Conservation (phyloP, 129 eudicot genomes). For the Flaveria robusta region DNA sequence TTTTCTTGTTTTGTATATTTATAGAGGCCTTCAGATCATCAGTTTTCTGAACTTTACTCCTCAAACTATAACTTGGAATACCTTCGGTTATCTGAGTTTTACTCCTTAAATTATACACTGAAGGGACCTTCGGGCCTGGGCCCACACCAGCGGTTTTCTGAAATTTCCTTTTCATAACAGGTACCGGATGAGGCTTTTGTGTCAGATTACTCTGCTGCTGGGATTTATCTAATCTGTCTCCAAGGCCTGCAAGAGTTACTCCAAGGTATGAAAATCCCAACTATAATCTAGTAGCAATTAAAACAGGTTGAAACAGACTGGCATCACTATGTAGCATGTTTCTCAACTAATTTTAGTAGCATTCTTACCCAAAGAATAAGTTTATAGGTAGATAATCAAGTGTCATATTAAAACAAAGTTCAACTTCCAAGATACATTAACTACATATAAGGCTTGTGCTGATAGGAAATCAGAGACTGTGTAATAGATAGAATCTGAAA, state of each 20-base stretch:
- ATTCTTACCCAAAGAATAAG: conserved; percentile 1
- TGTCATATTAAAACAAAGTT: background rate
- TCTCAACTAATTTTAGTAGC: conserved; percentile 4
- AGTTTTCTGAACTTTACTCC: conserved; percentile 34
- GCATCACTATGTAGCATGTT: background rate
- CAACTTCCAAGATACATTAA: conserved; percentile 9
- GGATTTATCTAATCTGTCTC: conserved; percentile 26
- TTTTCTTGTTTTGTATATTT: conserved; percentile 17
- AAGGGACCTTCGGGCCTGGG: background rate
- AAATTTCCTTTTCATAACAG: conserved; percentile 15
- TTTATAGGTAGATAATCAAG: background rate
- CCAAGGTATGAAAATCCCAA: background rate
- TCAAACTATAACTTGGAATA: conserved; percentile 29
- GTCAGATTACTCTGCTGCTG: conserved; percentile 21
- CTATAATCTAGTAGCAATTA: background rate
- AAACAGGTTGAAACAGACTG: background rate
- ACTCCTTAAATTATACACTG: conserved; percentile 32
- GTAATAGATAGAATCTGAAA: too few species aligned
- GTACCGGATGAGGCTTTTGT: conserved; percentile 21
- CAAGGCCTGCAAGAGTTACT: conserved; percentile 22
- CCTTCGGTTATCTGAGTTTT: conserved; percentile 15
- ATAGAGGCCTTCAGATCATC: conserved; percentile 19
- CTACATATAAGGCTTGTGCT: background rate
- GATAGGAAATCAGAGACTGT: too few species aligned
- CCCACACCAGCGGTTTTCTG: conserved; percentile 24